These are phyloP conservation scores for Cystobasidiaceae sp. DNA, from an alignment of 1,284 basidiomycete genomes.

Conservation along the genomic window DNA sequence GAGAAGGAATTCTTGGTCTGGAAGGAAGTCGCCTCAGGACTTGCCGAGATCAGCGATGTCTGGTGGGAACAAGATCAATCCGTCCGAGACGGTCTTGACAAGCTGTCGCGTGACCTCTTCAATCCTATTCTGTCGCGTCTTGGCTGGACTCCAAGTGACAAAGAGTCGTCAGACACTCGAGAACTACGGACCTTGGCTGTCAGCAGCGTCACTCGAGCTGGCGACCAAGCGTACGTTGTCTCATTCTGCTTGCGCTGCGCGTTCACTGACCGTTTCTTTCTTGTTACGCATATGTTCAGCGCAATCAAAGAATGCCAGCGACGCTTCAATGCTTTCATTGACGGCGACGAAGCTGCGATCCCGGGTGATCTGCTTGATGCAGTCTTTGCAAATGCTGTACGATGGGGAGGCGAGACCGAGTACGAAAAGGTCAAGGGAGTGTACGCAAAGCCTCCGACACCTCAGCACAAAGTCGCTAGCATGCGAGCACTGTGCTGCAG, in stretches of 20 bases:
- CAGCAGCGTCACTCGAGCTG: slow-evolving; percentile 54
- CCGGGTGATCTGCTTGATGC: slow-evolving; percentile 51
- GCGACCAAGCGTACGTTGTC: slow-evolving; percentile 44
- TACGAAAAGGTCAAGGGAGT: slow-evolving; percentile 69
- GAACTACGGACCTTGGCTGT: slow-evolving; percentile 75
- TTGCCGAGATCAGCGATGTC: slow-evolving; percentile 58
- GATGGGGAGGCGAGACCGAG: slow-evolving; percentile 68
- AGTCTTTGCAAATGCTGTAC: slow-evolving; percentile 55
- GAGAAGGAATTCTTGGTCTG: slow-evolving; percentile 58
- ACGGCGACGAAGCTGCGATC: slow-evolving; percentile 70
- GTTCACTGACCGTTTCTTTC: no score
- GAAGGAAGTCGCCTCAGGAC: slow-evolving; percentile 58
- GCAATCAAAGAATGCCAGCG: slow-evolving; percentile 66
- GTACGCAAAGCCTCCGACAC: slow-evolving; percentile 63
- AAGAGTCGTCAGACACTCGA: slow-evolving; percentile 66
- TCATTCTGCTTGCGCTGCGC: no score
- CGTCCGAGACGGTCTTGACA: slow-evolving; percentile 59
- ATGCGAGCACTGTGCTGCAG: slow-evolving; percentile 46
- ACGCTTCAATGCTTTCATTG: slow-evolving; percentile 68
- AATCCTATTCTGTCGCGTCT: slow-evolving; percentile 71
- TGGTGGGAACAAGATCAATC: slow-evolving; percentile 79
- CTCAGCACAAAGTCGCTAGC: slow-evolving; percentile 47
- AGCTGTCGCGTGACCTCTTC: slow-evolving; percentile 53
- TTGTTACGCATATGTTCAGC: no score
- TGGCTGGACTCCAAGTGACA: slow-evolving; percentile 67